These are phyloP conservation scores for Pleodorina starrii DNA, from an alignment of 139 green algal species.

Conservation along the genomic window DNA sequence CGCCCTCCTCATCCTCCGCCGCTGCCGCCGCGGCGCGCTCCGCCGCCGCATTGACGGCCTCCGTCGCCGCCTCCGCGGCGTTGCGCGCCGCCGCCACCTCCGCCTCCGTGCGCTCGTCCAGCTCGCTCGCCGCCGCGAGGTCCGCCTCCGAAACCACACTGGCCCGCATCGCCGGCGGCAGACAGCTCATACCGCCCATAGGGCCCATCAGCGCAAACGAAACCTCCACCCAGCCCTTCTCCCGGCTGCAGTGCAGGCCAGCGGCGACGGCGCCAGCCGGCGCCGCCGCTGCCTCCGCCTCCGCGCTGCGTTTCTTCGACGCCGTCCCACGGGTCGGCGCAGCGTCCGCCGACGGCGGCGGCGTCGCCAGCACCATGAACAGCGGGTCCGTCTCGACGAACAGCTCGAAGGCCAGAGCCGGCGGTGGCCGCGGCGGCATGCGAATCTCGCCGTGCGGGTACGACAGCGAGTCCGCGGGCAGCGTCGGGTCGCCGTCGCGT, in stretches of 20 bases:
- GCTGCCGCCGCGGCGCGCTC: background rate
- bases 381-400: constrained; percentile 6
- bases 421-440: constrained; percentile 13
- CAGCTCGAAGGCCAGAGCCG: background rate
- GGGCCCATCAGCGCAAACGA: constrained; percentile 20
- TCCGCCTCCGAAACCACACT: constrained; percentile 9
- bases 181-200: constrained; percentile 8
- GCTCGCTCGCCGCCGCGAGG: background rate
- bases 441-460: constrained; percentile 5
- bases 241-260: background rate
- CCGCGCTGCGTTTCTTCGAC: background rate
- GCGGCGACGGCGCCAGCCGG: background rate
- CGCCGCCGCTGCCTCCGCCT: background rate
- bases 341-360: background rate
- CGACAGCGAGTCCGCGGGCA: constrained; percentile 24
- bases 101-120: background rate
- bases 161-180: constrained; percentile 25
- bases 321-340: background rate
- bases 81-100: background rate
- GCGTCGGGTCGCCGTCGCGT: background rate
- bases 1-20: background rate
- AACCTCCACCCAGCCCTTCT: constrained; percentile 39
- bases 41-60: background rate
- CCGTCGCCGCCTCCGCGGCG: background rate
- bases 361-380: background rate